phyloP scores from a whole-genome alignment of 495 filamentous ascomycete genomes.

The Recurvomyces mirabilis region DNA sequence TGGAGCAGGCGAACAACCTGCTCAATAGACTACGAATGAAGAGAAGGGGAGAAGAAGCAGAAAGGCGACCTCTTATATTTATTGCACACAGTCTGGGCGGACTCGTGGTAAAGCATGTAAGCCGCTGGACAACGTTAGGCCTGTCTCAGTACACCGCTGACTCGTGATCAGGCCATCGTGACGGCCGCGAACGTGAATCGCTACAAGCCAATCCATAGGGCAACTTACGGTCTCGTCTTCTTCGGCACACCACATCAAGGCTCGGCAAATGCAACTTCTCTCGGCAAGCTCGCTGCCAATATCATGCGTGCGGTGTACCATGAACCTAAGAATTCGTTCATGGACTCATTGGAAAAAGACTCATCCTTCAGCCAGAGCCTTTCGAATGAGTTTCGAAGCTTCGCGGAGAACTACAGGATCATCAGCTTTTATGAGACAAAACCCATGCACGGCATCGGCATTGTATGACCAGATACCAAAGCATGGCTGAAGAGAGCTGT shows the following conservation, averaged over 20 bases:
- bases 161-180: not conserved
- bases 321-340: not conserved
- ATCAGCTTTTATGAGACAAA: slow-evolving; percentile 2
- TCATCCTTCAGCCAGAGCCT: not conserved
- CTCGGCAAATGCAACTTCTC: not conserved
- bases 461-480: not conserved
- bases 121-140: not conserved
- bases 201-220: not conserved
- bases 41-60: not conserved
- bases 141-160: not conserved
- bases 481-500: too few species aligned
- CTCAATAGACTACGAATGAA: not conserved
- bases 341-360: not conserved
- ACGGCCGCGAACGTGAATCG: not conserved
- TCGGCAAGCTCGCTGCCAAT: not conserved
- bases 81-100: not conserved
- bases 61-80: not conserved
- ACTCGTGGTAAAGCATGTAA: not conserved
- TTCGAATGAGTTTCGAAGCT: not conserved
- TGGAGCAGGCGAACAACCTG: slow-evolving; percentile 1
- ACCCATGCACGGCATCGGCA: not conserved
- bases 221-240: not conserved
- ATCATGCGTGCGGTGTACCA: not conserved
- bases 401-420: not conserved
- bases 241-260: not conserved